These are phyloP conservation scores for Oropetium thomaeum DNA, from an alignment of 176 grass and related monocot species.

Conservation along the genomic window DNA sequence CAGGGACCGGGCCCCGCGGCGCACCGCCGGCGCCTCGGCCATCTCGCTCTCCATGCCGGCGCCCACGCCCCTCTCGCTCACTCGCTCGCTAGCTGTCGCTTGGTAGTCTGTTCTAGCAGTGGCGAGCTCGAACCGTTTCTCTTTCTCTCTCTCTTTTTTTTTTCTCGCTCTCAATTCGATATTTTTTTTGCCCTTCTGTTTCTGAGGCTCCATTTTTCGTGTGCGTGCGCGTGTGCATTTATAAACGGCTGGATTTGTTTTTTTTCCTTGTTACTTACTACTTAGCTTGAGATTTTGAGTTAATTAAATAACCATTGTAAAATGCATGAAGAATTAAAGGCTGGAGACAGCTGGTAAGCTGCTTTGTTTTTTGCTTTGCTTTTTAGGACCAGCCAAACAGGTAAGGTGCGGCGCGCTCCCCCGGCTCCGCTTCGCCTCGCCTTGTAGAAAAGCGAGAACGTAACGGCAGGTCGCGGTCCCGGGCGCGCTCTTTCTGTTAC, in stretches of 20 bases:
- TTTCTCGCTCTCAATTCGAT: background rate
- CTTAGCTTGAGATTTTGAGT: background rate
- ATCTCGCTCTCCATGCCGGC: slow-evolving; percentile 34
- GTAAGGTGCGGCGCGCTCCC: no score
- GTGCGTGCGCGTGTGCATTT: background rate
- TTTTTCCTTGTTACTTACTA: no score
- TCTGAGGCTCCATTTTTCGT: background rate
- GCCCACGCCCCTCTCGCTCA: slow-evolving; percentile 16
- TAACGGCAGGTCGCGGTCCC: background rate
- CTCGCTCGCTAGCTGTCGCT: background rate
- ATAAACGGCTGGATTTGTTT: background rate
- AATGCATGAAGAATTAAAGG: background rate
- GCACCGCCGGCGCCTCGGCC: background rate
- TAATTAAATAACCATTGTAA: background rate
- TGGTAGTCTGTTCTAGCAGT: background rate
- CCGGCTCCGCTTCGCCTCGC: no score
- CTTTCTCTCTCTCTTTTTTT: background rate
- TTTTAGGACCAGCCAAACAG: no score
- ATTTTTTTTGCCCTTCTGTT: background rate
- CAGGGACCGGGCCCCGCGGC: background rate
- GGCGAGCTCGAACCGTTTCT: slow-evolving; percentile 1
- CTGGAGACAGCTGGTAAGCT: slow-evolving; percentile 8
- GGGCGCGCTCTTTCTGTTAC: background rate
- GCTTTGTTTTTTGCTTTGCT: background rate
- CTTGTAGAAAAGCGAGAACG: background rate